These are phyloP conservation scores for Fusarium equiseti DNA, from an alignment of 2,329 filamentous ascomycete species.

Conservation along the genomic window DNA sequence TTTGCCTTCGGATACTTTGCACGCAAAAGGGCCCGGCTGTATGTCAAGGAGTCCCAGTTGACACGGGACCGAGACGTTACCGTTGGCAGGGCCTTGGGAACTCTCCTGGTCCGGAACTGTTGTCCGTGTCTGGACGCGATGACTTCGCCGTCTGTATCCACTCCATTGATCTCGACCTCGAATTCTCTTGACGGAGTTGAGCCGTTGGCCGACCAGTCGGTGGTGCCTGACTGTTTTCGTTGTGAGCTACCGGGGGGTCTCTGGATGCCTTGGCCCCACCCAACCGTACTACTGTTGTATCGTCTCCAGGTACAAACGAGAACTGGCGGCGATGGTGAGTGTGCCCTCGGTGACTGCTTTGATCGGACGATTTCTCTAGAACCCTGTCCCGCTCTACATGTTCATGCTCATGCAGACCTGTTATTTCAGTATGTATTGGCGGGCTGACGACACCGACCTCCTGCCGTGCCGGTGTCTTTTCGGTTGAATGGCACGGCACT, in stretches of 20 bases:
- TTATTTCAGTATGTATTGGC: background rate
- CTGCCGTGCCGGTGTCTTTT: background rate
- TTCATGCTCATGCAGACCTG: conserved; percentile 2
- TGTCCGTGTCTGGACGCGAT: conserved; percentile 11
- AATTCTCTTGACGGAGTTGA: conserved; percentile 2
- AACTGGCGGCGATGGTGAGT: conserved; percentile 44
- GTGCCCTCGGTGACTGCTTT: background rate
- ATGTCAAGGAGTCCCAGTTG: background rate
- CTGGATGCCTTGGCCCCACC: background rate
- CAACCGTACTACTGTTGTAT: conserved; percentile 26
- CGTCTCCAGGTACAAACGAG: conserved; percentile 48
- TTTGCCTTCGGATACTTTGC: background rate
- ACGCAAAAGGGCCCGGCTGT: conserved; percentile 8
- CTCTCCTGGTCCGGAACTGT: conserved; percentile 3
- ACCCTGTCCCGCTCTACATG: background rate
- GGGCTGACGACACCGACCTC: conserved; percentile 1
- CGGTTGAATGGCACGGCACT: conserved; percentile 13
- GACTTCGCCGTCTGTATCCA: conserved; percentile 17
- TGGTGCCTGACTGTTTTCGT: conserved; percentile 1
- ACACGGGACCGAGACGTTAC: background rate
- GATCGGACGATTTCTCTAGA: background rate
- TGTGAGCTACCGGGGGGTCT: background rate
- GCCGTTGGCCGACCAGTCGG: background rate
- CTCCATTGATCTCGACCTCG: conserved; percentile 35
- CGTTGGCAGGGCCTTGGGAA: background rate